A percentile compares a stretch with the other conserved stretches of the same genome.
Conservation (phyloP, 2,329 filamentous ascomycete species). For the Colletotrichum australisinense region DNA sequence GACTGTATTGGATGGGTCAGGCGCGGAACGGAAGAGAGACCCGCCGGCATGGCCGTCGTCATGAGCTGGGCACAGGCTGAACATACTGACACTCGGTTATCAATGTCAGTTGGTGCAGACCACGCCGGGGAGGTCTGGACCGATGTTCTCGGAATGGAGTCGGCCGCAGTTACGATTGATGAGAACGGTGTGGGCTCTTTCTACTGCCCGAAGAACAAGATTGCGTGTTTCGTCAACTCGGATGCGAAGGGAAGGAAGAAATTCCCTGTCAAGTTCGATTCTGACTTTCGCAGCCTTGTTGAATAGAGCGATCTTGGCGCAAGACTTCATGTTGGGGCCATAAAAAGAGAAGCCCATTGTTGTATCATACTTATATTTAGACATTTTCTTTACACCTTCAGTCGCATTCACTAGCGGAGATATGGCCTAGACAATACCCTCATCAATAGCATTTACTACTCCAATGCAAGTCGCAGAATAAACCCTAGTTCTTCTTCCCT, state of each 20-base stretch:
- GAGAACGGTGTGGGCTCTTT: constrained; percentile 15
- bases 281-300: constrained; percentile 15
- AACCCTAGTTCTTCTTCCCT: too few species aligned
- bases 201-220: constrained; percentile 8
- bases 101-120: constrained; percentile 20
- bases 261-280: constrained; percentile 18
- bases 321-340: too few species aligned
- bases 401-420: not conserved
- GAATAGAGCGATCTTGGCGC: not conserved
- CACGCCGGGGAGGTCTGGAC: constrained; percentile 24
- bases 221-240: constrained; percentile 25
- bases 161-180: constrained; percentile 12
- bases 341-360: not conserved
- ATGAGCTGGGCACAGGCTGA: constrained; percentile 23
- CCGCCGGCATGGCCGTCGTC: constrained; percentile 15
- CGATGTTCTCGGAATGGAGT: constrained; percentile 12
- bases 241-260: constrained; percentile 23
- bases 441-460: not conserved
- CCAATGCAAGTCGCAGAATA: too few species aligned
- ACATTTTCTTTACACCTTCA: not conserved
- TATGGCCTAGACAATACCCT: not conserved
- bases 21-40: constrained; percentile 14
- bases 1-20: constrained; percentile 30
- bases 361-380: not conserved
- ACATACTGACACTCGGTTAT: constrained; percentile 12